Conservation (phyloP, 495 filamentous ascomycete species). For the Aspergillus diversus region DNA sequence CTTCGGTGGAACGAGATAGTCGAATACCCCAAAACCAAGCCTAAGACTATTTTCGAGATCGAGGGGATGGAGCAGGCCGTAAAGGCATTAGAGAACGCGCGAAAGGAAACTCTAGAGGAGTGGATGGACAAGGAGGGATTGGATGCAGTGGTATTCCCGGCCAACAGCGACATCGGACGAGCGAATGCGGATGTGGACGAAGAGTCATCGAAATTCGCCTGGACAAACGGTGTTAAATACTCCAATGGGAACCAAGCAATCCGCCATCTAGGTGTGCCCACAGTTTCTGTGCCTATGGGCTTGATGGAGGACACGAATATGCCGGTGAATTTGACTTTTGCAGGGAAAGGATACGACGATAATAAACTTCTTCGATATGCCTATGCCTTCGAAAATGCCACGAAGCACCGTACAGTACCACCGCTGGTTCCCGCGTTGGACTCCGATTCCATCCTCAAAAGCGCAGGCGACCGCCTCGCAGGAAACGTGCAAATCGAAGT, state of each 20-base stretch:
- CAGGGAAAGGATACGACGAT: slow-evolving; percentile 40
- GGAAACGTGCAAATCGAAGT: slow-evolving; percentile 24
- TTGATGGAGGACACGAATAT: slow-evolving; percentile 41
- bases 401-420: slow-evolving; percentile 31
- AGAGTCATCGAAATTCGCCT: slow-evolving; percentile 32
- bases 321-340: slow-evolving; percentile 43
- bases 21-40: slow-evolving; percentile 33
- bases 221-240: slow-evolving; percentile 43
- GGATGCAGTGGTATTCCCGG: slow-evolving; percentile 41
- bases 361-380: slow-evolving; percentile 34
- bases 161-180: slow-evolving; percentile 37
- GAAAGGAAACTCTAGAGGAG: slow-evolving; percentile 36
- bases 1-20: slow-evolving; percentile 40
- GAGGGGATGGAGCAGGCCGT: slow-evolving; percentile 33
- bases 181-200: slow-evolving; percentile 35
- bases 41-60: slow-evolving; percentile 31
- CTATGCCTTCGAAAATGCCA: slow-evolving; percentile 36
- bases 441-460: slow-evolving; percentile 29
- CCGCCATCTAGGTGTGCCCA: slow-evolving; percentile 41
- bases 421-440: slow-evolving; percentile 30
- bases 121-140: slow-evolving; percentile 39
- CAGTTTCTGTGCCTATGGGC: slow-evolving; percentile 43
- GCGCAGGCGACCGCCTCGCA: background rate
- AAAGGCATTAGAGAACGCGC: slow-evolving; percentile 34
- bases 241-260: slow-evolving; percentile 42